Base-by-base conservation (phyloP, 805 yeast genomes). In the Wickerhamomyces chambardii region DNA sequence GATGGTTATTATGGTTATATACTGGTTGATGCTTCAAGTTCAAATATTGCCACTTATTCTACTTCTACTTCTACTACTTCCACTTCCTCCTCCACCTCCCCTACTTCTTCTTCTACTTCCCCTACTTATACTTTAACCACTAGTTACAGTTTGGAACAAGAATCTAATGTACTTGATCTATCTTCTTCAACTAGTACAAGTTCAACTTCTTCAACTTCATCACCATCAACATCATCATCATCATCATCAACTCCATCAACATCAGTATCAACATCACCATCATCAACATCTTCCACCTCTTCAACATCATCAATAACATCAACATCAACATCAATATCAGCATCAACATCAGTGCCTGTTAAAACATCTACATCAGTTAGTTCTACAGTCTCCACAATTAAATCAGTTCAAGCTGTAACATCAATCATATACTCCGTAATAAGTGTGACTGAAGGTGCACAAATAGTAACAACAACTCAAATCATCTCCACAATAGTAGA, bases 1-100 rank as follows among this genome's bases (percentile, higher is more conserved):
- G 39, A 59, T 28, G 73, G 70, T 1, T 58, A 62, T n/a, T 78
- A 50, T 46, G 84, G 78, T 2, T 78, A 78, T 50, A 59, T 74
- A 6, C 58, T 64, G 31, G 38, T 74, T 6, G 53, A 50, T 2
- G 47, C 27, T 8, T 10, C 10, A 10, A 10, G 10, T 8, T 36
- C 45, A 12, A 18, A 21, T 7, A n/a, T n/a, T n/a, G n/a, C n/a
- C n/a, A n/a, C n/a, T n/a, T n/a, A n/a, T n/a, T n/a, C n/a, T 17
- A 14, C 22, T 12, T 25, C 29, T 3, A 25, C 33, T 7, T 11
- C 10, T 31, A 31, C 27, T 12, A 10, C 33, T 6, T 31, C 33
- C 4, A 24, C 15, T 3, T 19, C 22, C 3, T 19, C 22, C 2
- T 19, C 22, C 15, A n/a, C 26, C 3, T 15, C 29, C 3, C 17